Evolutionary conservation across 805 yeast species (phyloP), one percentile per base, ranked within the genome.

Genomic region (Candida tammaniensis): DNA sequence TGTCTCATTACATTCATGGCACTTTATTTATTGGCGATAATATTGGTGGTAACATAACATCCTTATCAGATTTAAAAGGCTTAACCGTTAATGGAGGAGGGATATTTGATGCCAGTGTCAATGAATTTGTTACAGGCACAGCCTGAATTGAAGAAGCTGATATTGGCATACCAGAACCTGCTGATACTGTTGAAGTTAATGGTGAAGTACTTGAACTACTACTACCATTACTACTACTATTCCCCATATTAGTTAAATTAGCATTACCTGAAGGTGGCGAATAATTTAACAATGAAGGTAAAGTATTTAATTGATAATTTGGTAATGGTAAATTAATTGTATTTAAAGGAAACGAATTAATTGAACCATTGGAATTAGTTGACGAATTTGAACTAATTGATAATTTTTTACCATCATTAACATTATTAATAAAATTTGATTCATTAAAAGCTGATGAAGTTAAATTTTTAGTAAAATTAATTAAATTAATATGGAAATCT

Each of bases 11-110:
- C 29, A 7, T 7, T 26, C 12, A 15, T 17, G 12, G 29, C 5
- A 26, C 20, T 15, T 27, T 31, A 12, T 35, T 35, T 9, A 35
- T 13, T 17, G 20, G 38, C n/a, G 33, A 27, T 4, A 33, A 12
- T n/a, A 39, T 31, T 13, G 43, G 43, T 3, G 43, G 43, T 8
- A 39, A 27, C 35, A 35, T 33, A 15, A 35, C 13, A 5, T 39
- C 38, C 19, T 15, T 9, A n/a, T 33, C 35, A n/a, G 29, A 29
- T 9, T 38, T 35, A 6, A 23, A 23, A 6, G 26, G 26, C 12
- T n/a, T 23, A 11, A 14, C 26, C 12, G 26, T 23, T 23, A 23
- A n/a, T n/a, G 26, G 28, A 8, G 28, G 28, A 7, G 28, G 28
- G 8, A 12, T n/a, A n/a, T n/a, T n/a, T n/a, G n/a, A n/a, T n/a